Evolutionary conservation across 176 grass and related monocot species (phyloP), one percentile per base, ranked within the genome.

Genomic region (Aegilops sharonensis): DNA sequence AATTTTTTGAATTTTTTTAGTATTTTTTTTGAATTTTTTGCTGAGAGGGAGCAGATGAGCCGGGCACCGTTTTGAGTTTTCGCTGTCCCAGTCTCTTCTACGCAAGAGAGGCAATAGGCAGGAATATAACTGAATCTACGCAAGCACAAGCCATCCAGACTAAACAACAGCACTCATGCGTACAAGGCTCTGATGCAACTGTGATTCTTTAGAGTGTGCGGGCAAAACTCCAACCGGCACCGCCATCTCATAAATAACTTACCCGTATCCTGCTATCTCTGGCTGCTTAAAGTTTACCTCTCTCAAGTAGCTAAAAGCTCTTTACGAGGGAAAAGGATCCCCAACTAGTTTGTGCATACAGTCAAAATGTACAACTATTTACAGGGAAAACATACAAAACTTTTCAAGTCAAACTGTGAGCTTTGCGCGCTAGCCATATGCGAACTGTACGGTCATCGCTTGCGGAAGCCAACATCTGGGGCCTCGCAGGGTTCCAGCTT

Each of bases 391-490:
- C 81, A 88, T 64, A 88, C 50, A 85, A 64, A 88, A 69, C 13
- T 81, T 39, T 60, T 72, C 31, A 77, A 45, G 64, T 81, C 81
- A 91, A 64, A 42, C 4, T 77, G 11, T 23, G 39, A 61, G 29
- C 25, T 81, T 78, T 94, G 79, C 9, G 2, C 0, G 73, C 84
- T 23, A 96, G 5, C 97, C 97, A 96, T 77, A 96, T 94, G 52
- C 97, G 79, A 84, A 99, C 80, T 61, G 97, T 99, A 37, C 57
- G 70, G 37, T 96, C 94, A 85, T 98, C 97, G 39, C 97, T 98
- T 36, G 97, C 94, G 10, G 97, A 98, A 68, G 94, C 97, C 78
- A 98, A 50, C 93, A 98, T 93, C 78, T 91, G 88, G 34, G 97
- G 92, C 68, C 76, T 98, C 4, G 23, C 47, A 67, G 92, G 94